Evolutionary conservation across 108 stramenopile genomes (phyloP).

Genomic region (Nitzschia sp.): DNA sequence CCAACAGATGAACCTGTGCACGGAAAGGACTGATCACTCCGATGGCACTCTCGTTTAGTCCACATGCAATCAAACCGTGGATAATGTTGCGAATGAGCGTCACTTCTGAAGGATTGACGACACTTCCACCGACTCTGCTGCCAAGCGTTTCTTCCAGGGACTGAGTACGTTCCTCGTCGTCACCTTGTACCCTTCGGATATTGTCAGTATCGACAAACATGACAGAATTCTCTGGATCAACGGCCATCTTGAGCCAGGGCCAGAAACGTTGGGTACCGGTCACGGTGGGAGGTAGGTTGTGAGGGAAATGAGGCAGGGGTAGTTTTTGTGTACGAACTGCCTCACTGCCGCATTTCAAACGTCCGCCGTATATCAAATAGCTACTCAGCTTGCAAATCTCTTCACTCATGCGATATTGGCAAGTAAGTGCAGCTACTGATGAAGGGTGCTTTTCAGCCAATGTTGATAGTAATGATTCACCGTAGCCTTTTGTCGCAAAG

Average conservation of each 20-base stretch:
- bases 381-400: slow-evolving; percentile 91
- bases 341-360: slow-evolving; percentile 85
- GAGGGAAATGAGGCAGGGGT: slow-evolving; percentile 42
- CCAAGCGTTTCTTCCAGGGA: slow-evolving; percentile 39
- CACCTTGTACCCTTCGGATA: slow-evolving; percentile 23
- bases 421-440: slow-evolving; percentile 76
- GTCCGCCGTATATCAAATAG: slow-evolving; percentile 78
- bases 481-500: slow-evolving; percentile 64
- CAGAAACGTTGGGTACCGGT: slow-evolving; percentile 1
- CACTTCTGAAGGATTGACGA: slow-evolving; percentile 62
- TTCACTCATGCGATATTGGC: slow-evolving; percentile 96
- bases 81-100: slow-evolving; percentile 52
- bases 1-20: slow-evolving; percentile 62
- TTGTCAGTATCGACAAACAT: slow-evolving; percentile 89
- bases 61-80: slow-evolving; percentile 43
- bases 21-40: slow-evolving; percentile 92
- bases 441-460: slow-evolving; percentile 85
- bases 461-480: slow-evolving; percentile 81
- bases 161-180: background rate
- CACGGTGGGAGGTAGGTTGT: slow-evolving; percentile 16
- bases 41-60: slow-evolving; percentile 49
- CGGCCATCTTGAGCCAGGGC: slow-evolving; percentile 49
- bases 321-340: slow-evolving; percentile 55
- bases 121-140: slow-evolving; percentile 38
- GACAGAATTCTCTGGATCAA: slow-evolving; percentile 72